These are phyloP conservation scores for Phytophthora lateralis DNA, from an alignment of 352 stramenopile species.

Conservation along the genomic window DNA sequence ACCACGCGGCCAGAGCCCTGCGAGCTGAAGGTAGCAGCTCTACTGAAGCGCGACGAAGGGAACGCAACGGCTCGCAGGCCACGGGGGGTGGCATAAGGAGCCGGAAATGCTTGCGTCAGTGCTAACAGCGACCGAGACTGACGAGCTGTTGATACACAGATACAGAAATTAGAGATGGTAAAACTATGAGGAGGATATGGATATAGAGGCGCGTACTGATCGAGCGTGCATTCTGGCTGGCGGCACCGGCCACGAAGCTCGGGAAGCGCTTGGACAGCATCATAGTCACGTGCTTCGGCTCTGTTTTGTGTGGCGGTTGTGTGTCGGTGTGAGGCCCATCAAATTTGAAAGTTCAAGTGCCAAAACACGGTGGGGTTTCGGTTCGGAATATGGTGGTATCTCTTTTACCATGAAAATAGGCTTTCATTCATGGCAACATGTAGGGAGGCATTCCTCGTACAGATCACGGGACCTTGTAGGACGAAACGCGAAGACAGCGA, in stretches of 20 bases:
- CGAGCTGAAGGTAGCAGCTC: conserved; percentile 21
- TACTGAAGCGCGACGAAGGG: conserved; percentile 5
- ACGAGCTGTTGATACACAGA: conserved; percentile 2
- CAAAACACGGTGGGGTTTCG: background rate
- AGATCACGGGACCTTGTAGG: conserved; percentile 14
- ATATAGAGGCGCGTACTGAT: background rate
- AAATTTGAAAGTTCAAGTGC: background rate
- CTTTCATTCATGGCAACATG: conserved; percentile 21
- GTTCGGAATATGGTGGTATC: conserved; percentile 11
- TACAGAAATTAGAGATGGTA: background rate
- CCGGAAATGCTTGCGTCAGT: conserved; percentile 7
- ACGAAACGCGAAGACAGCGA: conserved; percentile 17
- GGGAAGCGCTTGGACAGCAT: conserved; percentile 32
- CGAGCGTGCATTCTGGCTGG: conserved; percentile 20
- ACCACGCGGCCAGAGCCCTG: conserved; percentile 26
- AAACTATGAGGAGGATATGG: background rate
- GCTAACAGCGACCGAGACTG: conserved; percentile 16
- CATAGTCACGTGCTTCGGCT: conserved; percentile 4
- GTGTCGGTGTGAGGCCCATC: conserved; percentile 17
- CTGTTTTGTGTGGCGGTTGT: conserved; percentile 20
- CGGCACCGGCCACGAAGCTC: conserved; percentile 22
- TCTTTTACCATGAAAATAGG: background rate
- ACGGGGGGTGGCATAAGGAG: conserved; percentile 2
- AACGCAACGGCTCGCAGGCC: conserved; percentile 17
- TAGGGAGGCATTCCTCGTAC: conserved; percentile 15